phyloP scores from a whole-genome alignment of 257 asterid species.

The Echites panduratus region DNA sequence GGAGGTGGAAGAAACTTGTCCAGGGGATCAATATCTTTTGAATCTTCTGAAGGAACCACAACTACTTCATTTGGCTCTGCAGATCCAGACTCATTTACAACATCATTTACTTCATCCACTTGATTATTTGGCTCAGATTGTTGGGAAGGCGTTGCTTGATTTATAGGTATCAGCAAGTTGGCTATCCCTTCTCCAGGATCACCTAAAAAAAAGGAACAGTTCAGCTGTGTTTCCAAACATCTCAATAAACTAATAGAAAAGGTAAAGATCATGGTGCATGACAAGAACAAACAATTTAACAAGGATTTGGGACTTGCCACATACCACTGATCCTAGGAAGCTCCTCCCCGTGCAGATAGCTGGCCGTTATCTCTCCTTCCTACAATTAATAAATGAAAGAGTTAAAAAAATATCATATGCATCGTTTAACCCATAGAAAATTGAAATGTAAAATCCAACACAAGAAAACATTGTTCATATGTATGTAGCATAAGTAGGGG shows the following conservation, averaged over 20 bases:
- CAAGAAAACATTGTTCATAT: neutral
- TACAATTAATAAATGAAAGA: conserved; percentile 22
- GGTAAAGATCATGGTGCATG: neutral
- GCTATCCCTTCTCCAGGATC: conserved; percentile 41
- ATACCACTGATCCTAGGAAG: conserved; percentile 54
- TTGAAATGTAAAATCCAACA: neutral
- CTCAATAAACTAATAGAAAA: neutral
- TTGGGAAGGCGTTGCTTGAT: conserved; percentile 51
- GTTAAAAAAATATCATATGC: conserved; percentile 1
- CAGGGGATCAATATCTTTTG: conserved; percentile 48
- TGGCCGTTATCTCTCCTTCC: conserved; percentile 68
- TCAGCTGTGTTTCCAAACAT: neutral
- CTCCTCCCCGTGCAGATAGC: conserved; percentile 46
- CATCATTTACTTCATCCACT: conserved; percentile 28
- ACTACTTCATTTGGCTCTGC: conserved; percentile 45
- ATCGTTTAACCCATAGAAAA: neutral
- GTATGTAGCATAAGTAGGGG: neutral
- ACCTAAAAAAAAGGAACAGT: conserved; percentile 31
- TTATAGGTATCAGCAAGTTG: conserved; percentile 37
- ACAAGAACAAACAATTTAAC: neutral
- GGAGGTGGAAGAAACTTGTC: conserved; percentile 75
- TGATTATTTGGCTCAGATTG: conserved; percentile 37
- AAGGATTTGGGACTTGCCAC: neutral
- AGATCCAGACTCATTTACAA: conserved; percentile 37
- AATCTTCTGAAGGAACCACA: conserved; percentile 45